Evolutionary conservation across 1,284 basidiomycete genomes (phyloP).

Genomic region (Termitomyces sp.): DNA sequence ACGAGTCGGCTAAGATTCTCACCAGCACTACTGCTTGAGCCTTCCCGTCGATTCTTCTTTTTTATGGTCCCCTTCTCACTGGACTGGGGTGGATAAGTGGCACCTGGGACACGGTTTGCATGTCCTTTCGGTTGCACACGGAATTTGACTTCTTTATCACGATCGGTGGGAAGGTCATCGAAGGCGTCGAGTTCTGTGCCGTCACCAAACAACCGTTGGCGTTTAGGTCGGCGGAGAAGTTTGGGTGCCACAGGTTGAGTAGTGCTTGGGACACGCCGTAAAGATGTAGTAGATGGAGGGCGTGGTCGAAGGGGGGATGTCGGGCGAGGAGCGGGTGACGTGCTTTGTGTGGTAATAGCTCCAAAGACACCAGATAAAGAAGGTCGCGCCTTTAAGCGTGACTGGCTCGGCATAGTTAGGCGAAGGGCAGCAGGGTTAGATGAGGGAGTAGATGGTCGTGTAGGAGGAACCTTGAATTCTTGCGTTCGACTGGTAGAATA

Average conservation of each 20-base stretch:
- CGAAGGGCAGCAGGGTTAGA: slow-evolving; percentile 68
- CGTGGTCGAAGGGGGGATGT: slow-evolving; percentile 55
- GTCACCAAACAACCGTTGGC: slow-evolving; percentile 76
- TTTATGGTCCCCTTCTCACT: slow-evolving; percentile 50
- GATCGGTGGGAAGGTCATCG: slow-evolving; percentile 85
- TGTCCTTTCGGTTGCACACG: slow-evolving; percentile 64
- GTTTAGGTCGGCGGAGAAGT: slow-evolving; percentile 70
- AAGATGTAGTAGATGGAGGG: slow-evolving; percentile 44
- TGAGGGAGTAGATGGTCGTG: slow-evolving; percentile 71
- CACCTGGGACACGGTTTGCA: slow-evolving; percentile 56
- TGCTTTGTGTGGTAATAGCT: slow-evolving; percentile 30
- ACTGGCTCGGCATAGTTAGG: slow-evolving; percentile 79
- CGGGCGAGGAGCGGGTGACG: slow-evolving; percentile 35
- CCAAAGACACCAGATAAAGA: slow-evolving; percentile 71
- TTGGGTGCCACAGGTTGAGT: slow-evolving; percentile 49
- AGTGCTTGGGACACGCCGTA: slow-evolving; percentile 23
- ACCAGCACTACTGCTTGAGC: slow-evolving; percentile 37
- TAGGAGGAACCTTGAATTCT: slow-evolving; percentile 68
- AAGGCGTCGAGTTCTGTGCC: slow-evolving; percentile 90
- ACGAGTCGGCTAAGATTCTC: slow-evolving; percentile 13
- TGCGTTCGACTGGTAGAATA: slow-evolving; percentile 56
- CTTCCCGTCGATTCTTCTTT: slow-evolving; percentile 43
- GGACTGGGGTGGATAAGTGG: slow-evolving; percentile 31
- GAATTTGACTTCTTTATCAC: slow-evolving; percentile 72
- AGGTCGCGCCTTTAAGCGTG: slow-evolving; percentile 66